These are phyloP conservation scores for Cucurbita argyrosperma DNA, from an alignment of 306 rosid genomes.

Conservation along the genomic window DNA sequence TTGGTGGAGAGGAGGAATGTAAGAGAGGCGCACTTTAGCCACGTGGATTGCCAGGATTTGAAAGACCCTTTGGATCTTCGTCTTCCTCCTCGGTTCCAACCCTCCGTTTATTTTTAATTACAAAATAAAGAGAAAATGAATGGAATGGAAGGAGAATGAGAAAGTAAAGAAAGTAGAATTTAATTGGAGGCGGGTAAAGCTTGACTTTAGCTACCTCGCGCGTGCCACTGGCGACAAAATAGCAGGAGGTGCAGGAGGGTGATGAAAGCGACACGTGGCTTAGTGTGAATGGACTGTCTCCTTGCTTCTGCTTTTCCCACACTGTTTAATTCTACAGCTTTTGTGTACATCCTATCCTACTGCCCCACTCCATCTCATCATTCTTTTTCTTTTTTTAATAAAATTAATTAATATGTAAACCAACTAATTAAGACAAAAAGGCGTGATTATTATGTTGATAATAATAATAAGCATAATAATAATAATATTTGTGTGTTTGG, in stretches of 20 bases:
- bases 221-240: constrained; percentile 80
- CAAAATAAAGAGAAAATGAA: no score
- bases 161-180: not conserved
- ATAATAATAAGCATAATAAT: not conserved
- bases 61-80: not conserved
- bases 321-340: not conserved
- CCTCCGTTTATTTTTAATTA: not conserved
- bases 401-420: no score
- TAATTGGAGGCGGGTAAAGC: not conserved
- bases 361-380: not conserved
- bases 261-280: constrained; percentile 29
- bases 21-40: constrained; percentile 25
- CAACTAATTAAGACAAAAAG: no score
- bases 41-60: constrained; percentile 36
- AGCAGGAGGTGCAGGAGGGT: constrained; percentile 5
- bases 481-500: not conserved
- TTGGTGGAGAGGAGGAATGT: constrained; percentile 1
- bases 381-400: no score
- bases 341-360: not conserved
- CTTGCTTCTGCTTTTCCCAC: constrained; percentile 29
- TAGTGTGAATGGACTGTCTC: constrained; percentile 18
- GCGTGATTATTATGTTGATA: no score
- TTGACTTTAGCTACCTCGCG: constrained; percentile 20
- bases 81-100: not conserved
- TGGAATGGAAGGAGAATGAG: no score